Evolutionary conservation across 2,329 filamentous ascomycete genomes (phyloP).

Genomic region (Colletotrichum caudatum): DNA sequence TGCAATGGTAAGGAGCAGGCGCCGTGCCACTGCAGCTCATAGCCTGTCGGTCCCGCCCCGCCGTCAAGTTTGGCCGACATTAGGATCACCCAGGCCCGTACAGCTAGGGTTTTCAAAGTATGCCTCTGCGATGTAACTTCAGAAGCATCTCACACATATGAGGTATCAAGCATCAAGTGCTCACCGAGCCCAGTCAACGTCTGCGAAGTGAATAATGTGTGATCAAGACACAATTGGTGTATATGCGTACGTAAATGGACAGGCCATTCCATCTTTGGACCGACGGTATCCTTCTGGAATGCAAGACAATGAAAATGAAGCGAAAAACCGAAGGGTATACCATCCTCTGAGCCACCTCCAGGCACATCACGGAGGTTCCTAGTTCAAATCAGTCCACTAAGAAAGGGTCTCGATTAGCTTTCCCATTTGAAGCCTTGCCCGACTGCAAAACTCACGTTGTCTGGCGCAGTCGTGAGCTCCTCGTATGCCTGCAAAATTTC

Average conservation of each 20-base stretch:
- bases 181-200: not conserved
- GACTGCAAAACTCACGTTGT: conserved; percentile 58
- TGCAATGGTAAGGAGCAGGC: not conserved
- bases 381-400: conserved; percentile 41
- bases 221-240: not conserved
- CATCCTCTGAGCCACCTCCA: conserved; percentile 14
- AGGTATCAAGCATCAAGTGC: not conserved
- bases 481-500: conserved; percentile 83
- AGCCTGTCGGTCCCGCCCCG: not conserved
- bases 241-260: not conserved
- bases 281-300: not conserved
- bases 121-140: conserved; percentile 28
- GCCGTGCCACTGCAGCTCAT: not conserved
- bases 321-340: conserved; percentile 29
- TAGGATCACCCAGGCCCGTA: too few species aligned
- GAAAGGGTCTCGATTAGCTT: conserved; percentile 5
- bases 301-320: not conserved
- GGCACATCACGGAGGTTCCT: not conserved
- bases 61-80: not conserved
- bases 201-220: not conserved
- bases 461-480: conserved; percentile 76
- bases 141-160: not conserved
- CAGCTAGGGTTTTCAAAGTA: not conserved
- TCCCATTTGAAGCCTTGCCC: too few species aligned
- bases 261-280: not conserved